Evolutionary conservation across 139 green algal species (phyloP).

Genomic region (Marvania coccoides): DNA sequence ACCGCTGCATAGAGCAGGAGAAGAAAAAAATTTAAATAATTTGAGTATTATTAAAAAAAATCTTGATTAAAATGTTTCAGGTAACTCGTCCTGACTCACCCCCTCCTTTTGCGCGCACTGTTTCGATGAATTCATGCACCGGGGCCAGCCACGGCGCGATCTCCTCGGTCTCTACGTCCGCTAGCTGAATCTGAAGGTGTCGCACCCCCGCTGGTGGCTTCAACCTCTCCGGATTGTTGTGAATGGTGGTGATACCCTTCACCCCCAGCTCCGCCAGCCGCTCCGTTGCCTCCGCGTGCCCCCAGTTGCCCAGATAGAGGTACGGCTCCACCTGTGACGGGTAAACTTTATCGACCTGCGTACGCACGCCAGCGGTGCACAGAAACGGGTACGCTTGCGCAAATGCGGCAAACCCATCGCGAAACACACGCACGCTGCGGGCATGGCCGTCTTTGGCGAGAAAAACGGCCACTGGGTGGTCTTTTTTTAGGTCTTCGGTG

Average conservation of each 20-base stretch:
- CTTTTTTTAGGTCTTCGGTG: conserved; percentile 41
- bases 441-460: conserved; percentile 39
- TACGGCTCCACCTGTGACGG: conserved; percentile 54
- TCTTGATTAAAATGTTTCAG: too few species aligned
- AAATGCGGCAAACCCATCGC: conserved; percentile 49
- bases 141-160: conserved; percentile 49
- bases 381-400: conserved; percentile 48
- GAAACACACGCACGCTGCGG: conserved; percentile 36
- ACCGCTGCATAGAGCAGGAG: conserved; percentile 42
- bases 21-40: too few species aligned
- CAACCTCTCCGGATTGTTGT: conserved; percentile 56
- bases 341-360: conserved; percentile 13
- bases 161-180: conserved; percentile 60
- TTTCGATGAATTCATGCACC: conserved; percentile 64
- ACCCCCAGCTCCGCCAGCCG: conserved; percentile 46
- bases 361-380: conserved; percentile 25
- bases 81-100: not conserved
- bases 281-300: conserved; percentile 37
- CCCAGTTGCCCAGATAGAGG: conserved; percentile 74
- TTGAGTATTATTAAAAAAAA: too few species aligned
- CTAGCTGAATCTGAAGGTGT: conserved; percentile 47
- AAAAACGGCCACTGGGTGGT: conserved; percentile 57
- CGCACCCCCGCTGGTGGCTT: conserved; percentile 17
- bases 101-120: conserved; percentile 15
- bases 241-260: conserved; percentile 35